Conservation (phyloP, 202 grass and related monocot genomes). For the Cymbopogon flexuosus region DNA sequence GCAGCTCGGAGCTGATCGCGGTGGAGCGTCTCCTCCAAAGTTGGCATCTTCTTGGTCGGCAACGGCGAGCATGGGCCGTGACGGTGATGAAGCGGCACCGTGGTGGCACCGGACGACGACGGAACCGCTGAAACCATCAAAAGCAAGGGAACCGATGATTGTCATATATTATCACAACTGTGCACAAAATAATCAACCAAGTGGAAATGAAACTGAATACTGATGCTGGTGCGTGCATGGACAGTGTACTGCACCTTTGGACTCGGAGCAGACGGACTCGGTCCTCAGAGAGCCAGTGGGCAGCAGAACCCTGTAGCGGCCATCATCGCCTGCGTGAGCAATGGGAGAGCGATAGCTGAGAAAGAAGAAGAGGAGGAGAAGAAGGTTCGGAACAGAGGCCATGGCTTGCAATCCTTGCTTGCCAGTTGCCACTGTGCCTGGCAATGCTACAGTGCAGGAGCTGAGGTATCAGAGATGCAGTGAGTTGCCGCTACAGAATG, state of each 20-base stretch:
- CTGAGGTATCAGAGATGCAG: neutral
- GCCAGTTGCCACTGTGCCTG: neutral
- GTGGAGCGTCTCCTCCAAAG: constrained; percentile 39
- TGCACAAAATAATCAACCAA: no score
- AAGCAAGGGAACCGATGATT: neutral
- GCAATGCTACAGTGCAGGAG: neutral
- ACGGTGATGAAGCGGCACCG: constrained; percentile 45
- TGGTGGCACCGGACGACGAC: constrained; percentile 24
- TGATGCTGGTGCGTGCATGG: neutral
- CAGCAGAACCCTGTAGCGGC: constrained; percentile 10
- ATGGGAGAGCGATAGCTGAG: neutral
- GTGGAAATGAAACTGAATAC: no score
- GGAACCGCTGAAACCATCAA: constrained; percentile 1
- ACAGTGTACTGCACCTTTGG: constrained; percentile 29
- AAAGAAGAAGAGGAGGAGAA: constrained; percentile 24
- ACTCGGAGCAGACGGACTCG: constrained; percentile 23
- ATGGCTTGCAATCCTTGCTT: neutral
- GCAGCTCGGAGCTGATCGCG: constrained; percentile 46
- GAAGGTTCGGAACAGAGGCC: constrained; percentile 10
- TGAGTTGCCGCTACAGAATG: neutral
- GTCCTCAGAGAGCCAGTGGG: constrained; percentile 2
- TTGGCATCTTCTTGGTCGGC: constrained; percentile 15
- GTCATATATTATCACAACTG: neutral
- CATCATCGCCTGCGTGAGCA: constrained; percentile 4
- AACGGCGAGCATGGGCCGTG: constrained; percentile 59